phyloP scores from a whole-genome alignment of 306 rosid species.

The Citrullus amarus region DNA sequence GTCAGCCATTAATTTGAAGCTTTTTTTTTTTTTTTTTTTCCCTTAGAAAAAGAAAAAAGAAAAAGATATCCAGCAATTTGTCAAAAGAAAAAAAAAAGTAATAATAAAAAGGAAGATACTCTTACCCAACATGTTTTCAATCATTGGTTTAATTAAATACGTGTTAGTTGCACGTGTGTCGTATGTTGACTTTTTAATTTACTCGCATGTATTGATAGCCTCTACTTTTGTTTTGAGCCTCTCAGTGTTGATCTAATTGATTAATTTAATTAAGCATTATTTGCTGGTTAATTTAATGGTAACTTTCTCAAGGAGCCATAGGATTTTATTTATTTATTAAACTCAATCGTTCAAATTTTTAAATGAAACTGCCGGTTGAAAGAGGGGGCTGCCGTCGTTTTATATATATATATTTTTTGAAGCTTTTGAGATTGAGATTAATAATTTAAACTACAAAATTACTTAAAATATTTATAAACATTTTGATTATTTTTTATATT shows the following conservation, averaged over 20 bases:
- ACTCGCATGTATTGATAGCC: not conserved
- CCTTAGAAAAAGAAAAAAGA: not conserved
- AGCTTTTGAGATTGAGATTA: too few relatives aligned
- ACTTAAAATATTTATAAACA: too few relatives aligned
- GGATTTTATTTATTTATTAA: too few relatives aligned
- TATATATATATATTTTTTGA: too few relatives aligned
- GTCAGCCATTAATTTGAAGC: not conserved
- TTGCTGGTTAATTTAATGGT: not conserved
- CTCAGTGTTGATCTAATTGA: not conserved
- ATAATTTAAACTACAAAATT: too few relatives aligned
- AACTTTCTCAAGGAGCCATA: not conserved
- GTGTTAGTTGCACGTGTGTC: constrained; percentile 1
- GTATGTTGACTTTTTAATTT: not conserved
- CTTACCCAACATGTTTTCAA: not conserved
- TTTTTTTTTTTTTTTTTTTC: too few relatives aligned
- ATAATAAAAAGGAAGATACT: not conserved
- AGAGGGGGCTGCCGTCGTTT: too few relatives aligned
- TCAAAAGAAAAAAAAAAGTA: not conserved
- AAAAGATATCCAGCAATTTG: not conserved
- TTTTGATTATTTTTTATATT: too few relatives aligned
- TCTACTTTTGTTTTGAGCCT: not conserved
- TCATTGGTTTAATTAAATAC: not conserved
- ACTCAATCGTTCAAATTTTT: too few relatives aligned
- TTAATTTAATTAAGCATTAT: not conserved
- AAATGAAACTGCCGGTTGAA: too few relatives aligned